Evolutionary conservation across 345 rosid species (phyloP).

Genomic region (Rhizophora apiculata): DNA sequence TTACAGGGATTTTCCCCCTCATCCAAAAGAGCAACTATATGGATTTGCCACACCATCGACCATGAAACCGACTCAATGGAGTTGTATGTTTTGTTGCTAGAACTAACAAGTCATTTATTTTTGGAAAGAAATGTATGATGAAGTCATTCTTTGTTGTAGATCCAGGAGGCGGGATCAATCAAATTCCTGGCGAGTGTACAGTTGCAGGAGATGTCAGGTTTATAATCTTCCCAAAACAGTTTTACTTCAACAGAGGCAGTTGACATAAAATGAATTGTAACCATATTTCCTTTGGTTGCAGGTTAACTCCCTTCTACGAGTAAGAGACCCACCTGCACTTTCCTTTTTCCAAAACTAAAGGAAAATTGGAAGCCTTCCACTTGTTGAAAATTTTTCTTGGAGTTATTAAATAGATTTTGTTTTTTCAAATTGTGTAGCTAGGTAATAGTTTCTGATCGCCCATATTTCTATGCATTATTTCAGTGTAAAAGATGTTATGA

Average conservation of each 20-base stretch:
- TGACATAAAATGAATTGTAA: constrained; percentile 12
- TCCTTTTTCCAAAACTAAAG: neutral
- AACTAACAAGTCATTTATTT: constrained; percentile 4
- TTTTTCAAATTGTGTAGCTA: neutral
- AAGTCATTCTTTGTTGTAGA: constrained; percentile 40
- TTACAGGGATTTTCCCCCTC: constrained; percentile 89
- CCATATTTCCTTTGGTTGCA: constrained; percentile 31
- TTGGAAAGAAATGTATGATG: constrained; percentile 17
- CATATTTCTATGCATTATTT: constrained; percentile 14
- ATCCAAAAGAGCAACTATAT: constrained; percentile 65
- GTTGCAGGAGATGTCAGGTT: constrained; percentile 94
- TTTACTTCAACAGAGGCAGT: neutral
- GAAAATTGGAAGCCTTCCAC: neutral
- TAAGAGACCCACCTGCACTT: constrained; percentile 40
- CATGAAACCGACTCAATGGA: constrained; percentile 99
- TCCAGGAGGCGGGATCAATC: constrained; percentile 98
- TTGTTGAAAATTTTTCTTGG: neutral
- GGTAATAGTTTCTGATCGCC: constrained; percentile 15
- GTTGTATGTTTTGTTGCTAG: constrained; percentile 48
- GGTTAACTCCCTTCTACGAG: constrained; percentile 96
- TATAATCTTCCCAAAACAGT: constrained; percentile 11
- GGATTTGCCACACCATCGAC: constrained; percentile 97
- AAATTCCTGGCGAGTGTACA: constrained; percentile 90
- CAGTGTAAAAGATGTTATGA: constrained; percentile 69
- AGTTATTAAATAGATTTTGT: neutral